These are phyloP conservation scores for Xerocomus spinulosus DNA, from an alignment of 768 basidiomycete species.

Conservation along the genomic window DNA sequence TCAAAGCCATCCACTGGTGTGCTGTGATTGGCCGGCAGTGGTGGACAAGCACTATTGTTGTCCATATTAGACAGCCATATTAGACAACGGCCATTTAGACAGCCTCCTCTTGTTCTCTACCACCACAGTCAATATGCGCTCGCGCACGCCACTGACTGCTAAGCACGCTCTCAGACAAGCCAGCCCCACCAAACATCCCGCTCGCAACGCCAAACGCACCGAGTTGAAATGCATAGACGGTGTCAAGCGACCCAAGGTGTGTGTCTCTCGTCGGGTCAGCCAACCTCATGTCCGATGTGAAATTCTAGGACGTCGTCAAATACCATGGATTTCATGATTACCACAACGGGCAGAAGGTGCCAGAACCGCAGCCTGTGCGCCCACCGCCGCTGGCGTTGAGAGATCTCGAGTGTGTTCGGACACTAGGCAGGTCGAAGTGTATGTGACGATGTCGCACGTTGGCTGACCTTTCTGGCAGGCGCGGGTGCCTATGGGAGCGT, in stretches of 20 bases:
- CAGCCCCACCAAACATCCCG: neutral
- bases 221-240: neutral
- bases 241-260: constrained; percentile 5
- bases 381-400: constrained; percentile 33
- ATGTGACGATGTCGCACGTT: neutral
- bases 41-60: neutral
- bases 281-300: neutral
- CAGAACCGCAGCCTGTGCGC: constrained; percentile 33
- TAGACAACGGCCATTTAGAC: too few species aligned
- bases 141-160: constrained; percentile 4
- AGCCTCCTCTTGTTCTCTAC: neutral
- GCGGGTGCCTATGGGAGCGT: constrained; percentile 40
- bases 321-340: constrained; percentile 8
- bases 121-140: constrained; percentile 13
- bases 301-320: constrained; percentile 14
- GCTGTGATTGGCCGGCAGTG: too few species aligned
- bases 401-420: constrained; percentile 41
- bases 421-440: constrained; percentile 32
- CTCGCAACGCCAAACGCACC: neutral
- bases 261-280: neutral
- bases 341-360: constrained; percentile 12
- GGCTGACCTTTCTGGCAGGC: constrained; percentile 28
- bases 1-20: constrained; percentile 15
- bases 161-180: constrained; percentile 6
- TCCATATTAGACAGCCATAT: too few species aligned